Conservation (phyloP, 805 yeast genomes). For the Candida xyloterini region DNA sequence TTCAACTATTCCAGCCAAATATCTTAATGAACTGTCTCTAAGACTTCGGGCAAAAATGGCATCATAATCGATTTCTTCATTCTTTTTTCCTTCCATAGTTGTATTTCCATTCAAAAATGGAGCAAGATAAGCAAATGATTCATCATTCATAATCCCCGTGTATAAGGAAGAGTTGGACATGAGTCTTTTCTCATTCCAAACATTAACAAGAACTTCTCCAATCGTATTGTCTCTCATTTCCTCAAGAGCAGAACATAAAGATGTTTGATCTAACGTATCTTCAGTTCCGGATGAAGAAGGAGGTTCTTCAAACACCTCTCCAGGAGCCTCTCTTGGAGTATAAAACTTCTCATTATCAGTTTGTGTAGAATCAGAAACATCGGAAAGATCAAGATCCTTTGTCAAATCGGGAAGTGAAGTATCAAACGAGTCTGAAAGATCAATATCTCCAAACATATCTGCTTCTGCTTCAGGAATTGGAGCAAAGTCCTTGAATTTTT, state of each 20-base stretch:
- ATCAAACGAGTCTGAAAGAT: slow-evolving; percentile 19
- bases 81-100: background rate
- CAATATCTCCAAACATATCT: slow-evolving; percentile 18
- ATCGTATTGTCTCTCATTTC: slow-evolving; percentile 20
- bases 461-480: slow-evolving; percentile 2
- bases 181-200: slow-evolving; percentile 13
- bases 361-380: slow-evolving; percentile 4
- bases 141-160: slow-evolving; percentile 28
- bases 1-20: slow-evolving; percentile 34
- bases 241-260: slow-evolving; percentile 29
- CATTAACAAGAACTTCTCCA: slow-evolving; percentile 20
- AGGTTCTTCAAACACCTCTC: slow-evolving; percentile 9
- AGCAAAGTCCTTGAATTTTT: slow-evolving; percentile 1
- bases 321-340: slow-evolving; percentile 20
- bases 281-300: background rate
- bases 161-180: slow-evolving; percentile 18
- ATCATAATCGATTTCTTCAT: slow-evolving; percentile 25
- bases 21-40: slow-evolving; percentile 35
- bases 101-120: slow-evolving; percentile 31
- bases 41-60: slow-evolving; percentile 21
- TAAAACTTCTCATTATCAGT: slow-evolving; percentile 13
- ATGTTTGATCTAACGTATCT: slow-evolving; percentile 15
- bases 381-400: slow-evolving; percentile 1
- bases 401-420: slow-evolving; percentile 17
- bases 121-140: slow-evolving; percentile 45